Conservation (phyloP, 306 rosid genomes). For the Fagus crenata region DNA sequence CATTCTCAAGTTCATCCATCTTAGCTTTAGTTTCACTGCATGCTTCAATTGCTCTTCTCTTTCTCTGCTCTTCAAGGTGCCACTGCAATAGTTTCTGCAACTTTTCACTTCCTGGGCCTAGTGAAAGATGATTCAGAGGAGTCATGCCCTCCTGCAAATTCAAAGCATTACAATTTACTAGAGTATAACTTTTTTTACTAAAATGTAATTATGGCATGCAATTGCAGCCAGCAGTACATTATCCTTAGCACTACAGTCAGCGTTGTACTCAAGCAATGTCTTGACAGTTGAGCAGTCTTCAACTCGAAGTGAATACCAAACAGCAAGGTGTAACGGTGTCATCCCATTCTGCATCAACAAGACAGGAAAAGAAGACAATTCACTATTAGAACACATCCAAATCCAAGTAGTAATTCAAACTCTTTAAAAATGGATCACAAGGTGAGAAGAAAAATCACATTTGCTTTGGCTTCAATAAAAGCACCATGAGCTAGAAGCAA, state of each 20-base stretch:
- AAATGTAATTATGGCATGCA: conserved; percentile 11
- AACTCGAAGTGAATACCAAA: conserved; percentile 78
- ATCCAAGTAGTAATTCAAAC: conserved; percentile 20
- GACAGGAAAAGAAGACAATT: conserved; percentile 20
- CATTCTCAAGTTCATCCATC: conserved; percentile 84
- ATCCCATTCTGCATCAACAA: conserved; percentile 80
- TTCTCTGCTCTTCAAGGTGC: conserved; percentile 82
- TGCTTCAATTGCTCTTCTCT: conserved; percentile 76
- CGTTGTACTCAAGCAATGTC: conserved; percentile 68
- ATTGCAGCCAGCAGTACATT: conserved; percentile 45
- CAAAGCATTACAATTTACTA: conserved; percentile 22
- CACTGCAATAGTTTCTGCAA: conserved; percentile 54
- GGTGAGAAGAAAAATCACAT: conserved; percentile 48
- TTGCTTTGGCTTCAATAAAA: conserved; percentile 84
- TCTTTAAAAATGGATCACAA: conserved; percentile 23
- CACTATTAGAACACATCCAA: conserved; percentile 23
- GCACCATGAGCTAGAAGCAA: conserved; percentile 81
- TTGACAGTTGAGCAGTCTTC: conserved; percentile 74
- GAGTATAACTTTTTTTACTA: conserved; percentile 4
- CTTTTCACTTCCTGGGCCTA: conserved; percentile 74
- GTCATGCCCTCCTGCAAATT: conserved; percentile 88
- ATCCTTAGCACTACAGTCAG: conserved; percentile 85
- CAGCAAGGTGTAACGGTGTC: conserved; percentile 98
- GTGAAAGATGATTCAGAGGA: conserved; percentile 78
- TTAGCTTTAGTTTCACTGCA: conserved; percentile 86